phyloP scores from a whole-genome alignment of 2,329 filamentous ascomycete species.

The Phialocephala sp. region DNA sequence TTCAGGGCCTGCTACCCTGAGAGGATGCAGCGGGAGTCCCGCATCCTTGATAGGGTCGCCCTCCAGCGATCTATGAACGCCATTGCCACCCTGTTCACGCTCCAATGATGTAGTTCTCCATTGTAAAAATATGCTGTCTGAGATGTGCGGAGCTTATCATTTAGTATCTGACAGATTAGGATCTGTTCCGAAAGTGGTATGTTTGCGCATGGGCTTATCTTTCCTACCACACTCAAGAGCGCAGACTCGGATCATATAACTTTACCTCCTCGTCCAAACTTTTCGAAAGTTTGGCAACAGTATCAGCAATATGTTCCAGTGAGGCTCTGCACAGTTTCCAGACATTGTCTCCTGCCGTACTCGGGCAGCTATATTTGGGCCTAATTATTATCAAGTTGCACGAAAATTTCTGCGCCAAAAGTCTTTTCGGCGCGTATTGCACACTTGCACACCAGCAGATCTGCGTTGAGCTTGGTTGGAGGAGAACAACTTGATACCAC shows the following conservation, averaged over 20 bases:
- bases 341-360: background rate
- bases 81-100: background rate
- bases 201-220: background rate
- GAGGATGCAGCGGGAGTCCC: background rate
- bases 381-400: slow-evolving; percentile 3
- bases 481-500: background rate
- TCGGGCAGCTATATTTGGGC: background rate
- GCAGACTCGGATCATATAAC: background rate
- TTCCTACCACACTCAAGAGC: background rate
- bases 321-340: slow-evolving; percentile 2
- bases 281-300: background rate
- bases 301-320: background rate
- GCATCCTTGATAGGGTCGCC: background rate
- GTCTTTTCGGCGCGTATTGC: background rate
- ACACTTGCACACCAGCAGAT: background rate
- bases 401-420: slow-evolving; percentile 6
- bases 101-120: slow-evolving; percentile 4
- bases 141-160: slow-evolving; percentile 3
- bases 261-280: background rate
- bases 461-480: background rate
- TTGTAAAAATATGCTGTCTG: background rate
- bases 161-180: background rate
- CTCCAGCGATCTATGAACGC: background rate
- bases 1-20: background rate
- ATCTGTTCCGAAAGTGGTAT: background rate